Base-by-base conservation (phyloP, 2,329 filamentous ascomycete species). In the Trichophyton schoenleinii region DNA sequence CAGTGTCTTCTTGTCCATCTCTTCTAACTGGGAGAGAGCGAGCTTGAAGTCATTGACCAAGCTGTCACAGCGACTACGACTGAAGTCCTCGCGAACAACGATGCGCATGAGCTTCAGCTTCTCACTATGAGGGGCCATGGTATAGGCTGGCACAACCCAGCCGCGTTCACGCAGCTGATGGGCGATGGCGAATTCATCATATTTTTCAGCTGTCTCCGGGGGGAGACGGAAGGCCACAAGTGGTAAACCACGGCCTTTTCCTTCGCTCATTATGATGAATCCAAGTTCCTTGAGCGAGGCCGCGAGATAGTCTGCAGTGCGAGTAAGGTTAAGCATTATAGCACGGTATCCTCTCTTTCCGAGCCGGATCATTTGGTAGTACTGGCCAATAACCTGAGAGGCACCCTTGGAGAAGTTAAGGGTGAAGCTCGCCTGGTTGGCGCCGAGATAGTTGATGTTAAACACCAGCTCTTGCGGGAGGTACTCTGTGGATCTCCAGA, bases 381-480 rank as follows among this genome's bases (percentile, higher is more conserved):
- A 97, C 76, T 97, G 92, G 31, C 89, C 92, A 64, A 97, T 95
- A 70, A 96, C 89, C 72, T 96, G 91, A 4, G 87, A 90, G 11
- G 92, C 92, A 62, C 91, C 91, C 74, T 96, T 95, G 71, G 89
- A 95, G 80, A 97, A 97, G 80, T 97, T 97, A 63, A 97, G 84
- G 0, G 92, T 96, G 78, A 96, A 96, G 2, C 90, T 96, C 1
- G 91, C 87, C 73, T 97, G 92, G 71, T 96, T 90, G 9, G 92
- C 91, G 58, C 92, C 92, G 4, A 96, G 87, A 77, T 97, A 97
- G 81, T 96, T 96, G 82, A 97, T 96, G 81, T 96, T 96, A 83
- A 97, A 97, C 69, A 97, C 90, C 22, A 96, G 85, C 70, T 96
- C 91, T 71, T 92, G 82, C 6, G 92, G 92, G 2, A 96, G 82